These are phyloP conservation scores for Vachellia pachyceras DNA, from an alignment of 306 rosid species.

Conservation along the genomic window DNA sequence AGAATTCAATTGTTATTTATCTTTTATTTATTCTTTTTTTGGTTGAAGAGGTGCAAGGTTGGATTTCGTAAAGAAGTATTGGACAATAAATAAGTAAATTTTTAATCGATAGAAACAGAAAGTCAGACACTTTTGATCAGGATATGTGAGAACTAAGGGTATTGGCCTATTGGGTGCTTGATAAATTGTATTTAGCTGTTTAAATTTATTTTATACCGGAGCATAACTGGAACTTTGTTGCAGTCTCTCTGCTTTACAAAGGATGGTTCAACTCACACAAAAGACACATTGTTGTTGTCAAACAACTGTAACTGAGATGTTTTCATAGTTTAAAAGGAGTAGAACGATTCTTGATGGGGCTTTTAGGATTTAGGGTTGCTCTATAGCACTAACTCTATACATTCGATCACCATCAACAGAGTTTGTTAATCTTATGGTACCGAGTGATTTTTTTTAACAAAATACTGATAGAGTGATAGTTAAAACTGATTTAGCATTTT, in stretches of 20 bases:
- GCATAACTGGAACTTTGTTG: slow-evolving; percentile 9
- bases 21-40: not conserved
- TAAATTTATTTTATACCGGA: slow-evolving; percentile 18
- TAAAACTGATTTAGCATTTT: slow-evolving; percentile 28
- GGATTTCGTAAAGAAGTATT: not conserved
- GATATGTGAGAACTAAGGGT: slow-evolving; percentile 22
- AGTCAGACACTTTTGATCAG: slow-evolving; percentile 20
- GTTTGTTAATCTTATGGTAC: not conserved
- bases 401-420: not conserved
- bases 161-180: slow-evolving; percentile 14
- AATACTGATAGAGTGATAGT: not conserved
- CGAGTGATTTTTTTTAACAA: slow-evolving; percentile 15
- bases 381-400: not conserved
- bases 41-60: not conserved
- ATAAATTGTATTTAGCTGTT: slow-evolving; percentile 1
- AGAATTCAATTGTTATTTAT: not conserved
- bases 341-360: not conserved
- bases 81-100: not conserved
- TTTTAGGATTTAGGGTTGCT: not conserved
- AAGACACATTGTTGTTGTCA: not conserved
- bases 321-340: not conserved
- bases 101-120: slow-evolving; percentile 14
- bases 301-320: not conserved
- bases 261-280: not conserved
- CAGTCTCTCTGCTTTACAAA: not conserved